phyloP scores from a whole-genome alignment of 169 alveolate genomes.

The Cryptosporidium meleagridis region DNA sequence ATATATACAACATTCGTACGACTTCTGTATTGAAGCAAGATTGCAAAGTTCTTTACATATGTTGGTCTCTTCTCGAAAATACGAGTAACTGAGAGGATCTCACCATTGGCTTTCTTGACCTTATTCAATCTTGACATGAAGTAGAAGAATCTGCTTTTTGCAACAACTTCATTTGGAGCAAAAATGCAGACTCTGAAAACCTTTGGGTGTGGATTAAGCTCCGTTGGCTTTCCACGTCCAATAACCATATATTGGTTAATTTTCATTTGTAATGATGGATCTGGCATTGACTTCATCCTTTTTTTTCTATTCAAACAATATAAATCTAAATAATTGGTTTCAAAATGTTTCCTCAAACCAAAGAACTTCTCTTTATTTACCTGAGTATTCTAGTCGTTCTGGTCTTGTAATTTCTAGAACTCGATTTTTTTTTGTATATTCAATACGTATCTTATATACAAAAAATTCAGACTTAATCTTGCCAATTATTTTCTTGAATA shows the following conservation, averaged over 20 bases:
- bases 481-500: background rate
- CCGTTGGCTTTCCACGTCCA: conserved; percentile 96
- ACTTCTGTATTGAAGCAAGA: conserved; percentile 96
- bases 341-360: background rate
- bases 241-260: conserved; percentile 93
- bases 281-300: conserved; percentile 77
- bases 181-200: conserved; percentile 96
- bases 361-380: conserved; percentile 16
- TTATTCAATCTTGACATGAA: conserved; percentile 95
- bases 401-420: conserved; percentile 12
- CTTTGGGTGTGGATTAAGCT: conserved; percentile 91
- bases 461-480: background rate
- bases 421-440: conserved; percentile 3
- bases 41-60: conserved; percentile 96
- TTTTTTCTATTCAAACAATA: background rate
- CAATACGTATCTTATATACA: background rate
- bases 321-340: background rate
- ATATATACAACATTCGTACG: conserved; percentile 98
- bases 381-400: conserved; percentile 10
- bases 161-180: conserved; percentile 96
- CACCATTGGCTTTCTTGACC: conserved; percentile 96
- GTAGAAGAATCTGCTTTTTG: conserved; percentile 98
- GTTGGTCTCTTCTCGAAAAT: conserved; percentile 90
- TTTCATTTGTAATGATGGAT: conserved; percentile 83
- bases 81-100: conserved; percentile 92